A percentile compares a stretch with the other conserved stretches of the same genome.
phyloP scores from a whole-genome alignment of 1,284 basidiomycete species.

The Caloboletus firmus region DNA sequence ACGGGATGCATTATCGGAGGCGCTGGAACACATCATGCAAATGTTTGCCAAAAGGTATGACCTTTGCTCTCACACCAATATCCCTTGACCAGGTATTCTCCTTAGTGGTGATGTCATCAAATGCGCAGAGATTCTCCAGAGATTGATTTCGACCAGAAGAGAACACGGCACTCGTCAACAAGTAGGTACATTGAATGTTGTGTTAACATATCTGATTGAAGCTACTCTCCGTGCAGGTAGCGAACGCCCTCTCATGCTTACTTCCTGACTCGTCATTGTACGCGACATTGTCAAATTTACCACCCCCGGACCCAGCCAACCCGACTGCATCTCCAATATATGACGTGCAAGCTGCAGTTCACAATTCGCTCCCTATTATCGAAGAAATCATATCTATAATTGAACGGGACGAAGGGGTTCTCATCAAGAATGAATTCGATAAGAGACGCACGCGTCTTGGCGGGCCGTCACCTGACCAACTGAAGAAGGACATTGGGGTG shows the following conservation, averaged over 20 bases:
- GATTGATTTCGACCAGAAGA: constrained; percentile 65
- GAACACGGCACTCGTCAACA: constrained; percentile 61
- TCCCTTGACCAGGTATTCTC: background rate
- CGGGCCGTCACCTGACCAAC: constrained; percentile 64
- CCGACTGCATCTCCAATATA: constrained; percentile 63
- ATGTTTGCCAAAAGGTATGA: constrained; percentile 59
- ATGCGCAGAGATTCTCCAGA: constrained; percentile 79
- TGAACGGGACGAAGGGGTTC: constrained; percentile 55
- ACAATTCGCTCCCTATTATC: constrained; percentile 65
- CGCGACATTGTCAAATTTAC: constrained; percentile 62
- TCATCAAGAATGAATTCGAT: constrained; percentile 65
- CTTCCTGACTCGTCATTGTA: constrained; percentile 78
- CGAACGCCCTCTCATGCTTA: constrained; percentile 64
- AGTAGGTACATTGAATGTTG: constrained; percentile 39
- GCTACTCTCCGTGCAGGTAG: constrained; percentile 53
- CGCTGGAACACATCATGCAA: constrained; percentile 53
- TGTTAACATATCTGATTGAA: background rate
- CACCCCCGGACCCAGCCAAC: constrained; percentile 74
- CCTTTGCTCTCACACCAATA: background rate
- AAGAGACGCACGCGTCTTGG: constrained; percentile 75
- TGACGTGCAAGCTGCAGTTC: constrained; percentile 61
- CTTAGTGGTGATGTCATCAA: constrained; percentile 74
- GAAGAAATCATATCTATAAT: constrained; percentile 66
- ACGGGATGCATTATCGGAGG: constrained; percentile 61
- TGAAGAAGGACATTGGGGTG: constrained; percentile 64